Evolutionary conservation across 139 green algal genomes (phyloP), one percentile per base, ranked within the genome.

Genomic region (Monoraphidium neglectum): DNA sequence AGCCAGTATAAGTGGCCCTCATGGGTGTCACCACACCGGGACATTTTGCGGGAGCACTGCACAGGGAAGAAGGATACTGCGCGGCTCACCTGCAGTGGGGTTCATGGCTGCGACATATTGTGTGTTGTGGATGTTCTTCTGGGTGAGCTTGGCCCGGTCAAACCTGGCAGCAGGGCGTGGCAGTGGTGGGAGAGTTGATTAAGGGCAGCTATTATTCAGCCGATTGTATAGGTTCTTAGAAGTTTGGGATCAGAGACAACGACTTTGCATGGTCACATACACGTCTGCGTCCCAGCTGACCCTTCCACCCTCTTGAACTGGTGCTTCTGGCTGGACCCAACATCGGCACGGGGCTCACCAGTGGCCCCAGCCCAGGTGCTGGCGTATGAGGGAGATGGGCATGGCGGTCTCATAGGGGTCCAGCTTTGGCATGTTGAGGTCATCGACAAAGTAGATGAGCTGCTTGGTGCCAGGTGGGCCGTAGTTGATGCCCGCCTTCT

Each of bases 371-470:
- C 91, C 92, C 57, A 97, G 83, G 82, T 97, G 93, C 83, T 97
- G 93, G n/a, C 93, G 80, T 69, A 96, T 94, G 46, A 95, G 90
- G 0, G 90, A 95, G 72, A 97, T 94, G 37, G 92, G 92, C 93
- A 97, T 97, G 37, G 93, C 92, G 0, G 93, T 97, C 76, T 96
- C 93, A 68, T 97, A 97, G 3, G 85, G 62, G 76, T 97, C 93
- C 70, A 97, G 88, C 82, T 93, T 92, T 32, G 93, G 92, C 91
- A 95, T 95, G 90, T 97, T 97, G 23, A 97, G 76, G 73, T 96
- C 92, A 60, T 97, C 93, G 54, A 96, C 87, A 83, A 97, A 96
- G 88, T 97, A 97, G 77, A 96, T 90, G 51, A 96, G 89, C 72
- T 88, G 84, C 81, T 95, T 95, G 59, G 85, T 93, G 74, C 92